Base-by-base conservation (phyloP, 2,329 filamentous ascomycete species). In the Leptographium galeiforme region DNA sequence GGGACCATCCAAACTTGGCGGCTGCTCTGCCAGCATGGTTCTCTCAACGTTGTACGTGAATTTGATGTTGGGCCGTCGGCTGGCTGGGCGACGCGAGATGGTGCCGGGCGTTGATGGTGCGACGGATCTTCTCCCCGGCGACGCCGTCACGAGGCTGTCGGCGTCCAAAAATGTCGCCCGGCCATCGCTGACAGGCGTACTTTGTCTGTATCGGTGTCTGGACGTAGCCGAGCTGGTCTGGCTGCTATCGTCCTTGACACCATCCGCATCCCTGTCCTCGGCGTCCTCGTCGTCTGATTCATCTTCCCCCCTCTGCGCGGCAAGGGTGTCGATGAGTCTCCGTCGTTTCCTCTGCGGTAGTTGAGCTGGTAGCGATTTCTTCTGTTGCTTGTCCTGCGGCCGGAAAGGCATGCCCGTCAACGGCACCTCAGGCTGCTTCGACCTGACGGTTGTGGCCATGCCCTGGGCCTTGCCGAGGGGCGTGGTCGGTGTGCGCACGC, bases 321-420 rank as follows among this genome's bases (percentile, higher is more conserved):
- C 66, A 19, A 74, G 58, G 0, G 69, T 62, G 60, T 74, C 72
- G 36, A 74, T 74, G 43, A 74, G 57, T 19, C 72, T 67, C 18
- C 53, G 57, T 2, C 59, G 51, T 30, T 58, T 60, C 39, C 55
- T 51, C 39, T 53, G 43, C 1, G 36, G 12, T 2, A 46, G 39
- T 16, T 56, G 57, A 8, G 19, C 51, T 18, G 50, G 39, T n/a
- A 41, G 48, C 16, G 33, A 33, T 36, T 45, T 52, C 25, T 19
- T 38, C 30, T 14, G 18, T 40, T 14, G 10, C 39, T 45, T 45
- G 38, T 50, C 45, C 13, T 52, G 38, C 3, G 53, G 43, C 2
- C 54, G 53, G 25, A 52, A 47, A 8, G 56, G 56, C 52, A 57
- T 49, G 8, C 45, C 46, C 6, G 36, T 19, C 8, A 54, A 10